These are phyloP conservation scores for Clavispora santaluciae DNA, from an alignment of 805 yeast genomes.

Conservation along the genomic window DNA sequence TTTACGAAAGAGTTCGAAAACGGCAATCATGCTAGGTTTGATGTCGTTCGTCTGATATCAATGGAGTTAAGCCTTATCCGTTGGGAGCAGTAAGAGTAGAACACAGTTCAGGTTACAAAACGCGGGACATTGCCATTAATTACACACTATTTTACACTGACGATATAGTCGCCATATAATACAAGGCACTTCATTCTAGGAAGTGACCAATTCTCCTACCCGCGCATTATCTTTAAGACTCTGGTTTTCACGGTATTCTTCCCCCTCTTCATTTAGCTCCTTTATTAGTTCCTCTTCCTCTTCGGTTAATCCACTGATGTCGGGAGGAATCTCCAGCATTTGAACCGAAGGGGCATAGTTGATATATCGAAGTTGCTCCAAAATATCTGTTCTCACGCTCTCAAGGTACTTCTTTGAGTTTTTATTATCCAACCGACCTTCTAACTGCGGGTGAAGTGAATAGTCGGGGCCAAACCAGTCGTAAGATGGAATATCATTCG, in stretches of 20 bases:
- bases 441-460: constrained; percentile 71
- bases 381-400: constrained; percentile 63
- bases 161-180: neutral
- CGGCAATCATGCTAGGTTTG: no score
- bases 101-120: no score
- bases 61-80: no score
- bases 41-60: no score
- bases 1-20: no score
- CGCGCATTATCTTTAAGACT: constrained; percentile 26
- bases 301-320: constrained; percentile 37
- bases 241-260: constrained; percentile 8
- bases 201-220: constrained; percentile 15
- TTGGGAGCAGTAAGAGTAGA: no score
- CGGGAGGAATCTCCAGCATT: constrained; percentile 87
- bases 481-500: constrained; percentile 69
- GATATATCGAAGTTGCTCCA: constrained; percentile 76
- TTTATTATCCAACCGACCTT: constrained; percentile 65
- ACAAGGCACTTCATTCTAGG: neutral
- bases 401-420: constrained; percentile 81
- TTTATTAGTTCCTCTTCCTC: constrained; percentile 37
- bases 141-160: neutral
- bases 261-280: constrained; percentile 33
- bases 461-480: constrained; percentile 88
- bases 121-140: neutral
- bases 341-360: constrained; percentile 94